phyloP scores from a whole-genome alignment of 192 early-diverging fungal genomes.

The Gamsiella multidivaricata region DNA sequence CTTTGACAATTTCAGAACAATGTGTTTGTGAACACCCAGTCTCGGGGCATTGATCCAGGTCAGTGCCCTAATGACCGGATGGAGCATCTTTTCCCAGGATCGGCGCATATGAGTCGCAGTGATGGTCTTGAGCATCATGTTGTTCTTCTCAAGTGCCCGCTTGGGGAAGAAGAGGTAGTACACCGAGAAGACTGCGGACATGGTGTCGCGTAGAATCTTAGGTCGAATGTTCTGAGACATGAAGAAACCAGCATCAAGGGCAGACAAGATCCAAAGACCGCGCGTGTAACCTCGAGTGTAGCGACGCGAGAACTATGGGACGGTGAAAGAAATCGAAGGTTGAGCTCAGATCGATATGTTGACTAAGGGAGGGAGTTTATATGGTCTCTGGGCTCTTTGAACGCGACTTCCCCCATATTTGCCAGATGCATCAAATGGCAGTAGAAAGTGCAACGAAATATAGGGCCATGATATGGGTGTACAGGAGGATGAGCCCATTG shows the following conservation, averaged over 20 bases:
- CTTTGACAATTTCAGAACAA: conserved; percentile 38
- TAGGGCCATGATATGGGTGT: too few relatives aligned
- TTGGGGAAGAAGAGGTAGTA: conserved; percentile 91
- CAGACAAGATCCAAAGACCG: conserved; percentile 88
- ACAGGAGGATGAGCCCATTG: too few relatives aligned
- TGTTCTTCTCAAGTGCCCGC: conserved; percentile 83
- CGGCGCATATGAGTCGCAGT: conserved; percentile 88
- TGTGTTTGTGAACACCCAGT: conserved; percentile 46
- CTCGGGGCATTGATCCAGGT: conserved; percentile 59
- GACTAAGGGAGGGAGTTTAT: too few relatives aligned
- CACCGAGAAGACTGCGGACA: conserved; percentile 79
- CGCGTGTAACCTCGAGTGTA: conserved; percentile 94
- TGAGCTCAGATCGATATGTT: too few relatives aligned
- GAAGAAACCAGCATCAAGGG: conserved; percentile 94
- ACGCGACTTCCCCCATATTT: too few relatives aligned
- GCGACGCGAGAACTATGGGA: conserved; percentile 53
- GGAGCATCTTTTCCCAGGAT: conserved; percentile 90
- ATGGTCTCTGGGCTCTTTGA: too few relatives aligned
- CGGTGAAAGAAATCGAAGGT: neutral
- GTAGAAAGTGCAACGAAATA: too few relatives aligned
- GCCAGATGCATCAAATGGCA: too few relatives aligned
- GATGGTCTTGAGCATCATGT: conserved; percentile 78
- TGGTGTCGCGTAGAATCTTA: conserved; percentile 77
- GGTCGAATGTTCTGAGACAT: conserved; percentile 86
- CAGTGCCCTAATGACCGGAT: conserved; percentile 70